A percentile compares a stretch with the other conserved stretches of the same genome.
Conservation (phyloP, 2,329 filamentous ascomycete species). For the Periconia sp. region DNA sequence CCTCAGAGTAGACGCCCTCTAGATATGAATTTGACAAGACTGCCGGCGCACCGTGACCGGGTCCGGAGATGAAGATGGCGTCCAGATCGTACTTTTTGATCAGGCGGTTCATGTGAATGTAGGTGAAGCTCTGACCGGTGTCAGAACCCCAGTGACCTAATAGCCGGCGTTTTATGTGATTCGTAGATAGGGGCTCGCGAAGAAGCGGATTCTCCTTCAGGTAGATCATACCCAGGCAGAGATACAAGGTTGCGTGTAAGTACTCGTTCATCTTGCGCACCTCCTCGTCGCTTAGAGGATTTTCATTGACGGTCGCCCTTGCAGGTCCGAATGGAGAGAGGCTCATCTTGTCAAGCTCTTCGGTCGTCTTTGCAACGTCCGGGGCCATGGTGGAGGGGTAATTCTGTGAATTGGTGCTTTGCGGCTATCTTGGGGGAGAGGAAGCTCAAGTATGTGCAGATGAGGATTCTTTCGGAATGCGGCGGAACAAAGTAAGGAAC, state of each 20-base stretch:
- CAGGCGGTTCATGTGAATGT: constrained; percentile 80
- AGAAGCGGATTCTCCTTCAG: constrained; percentile 76
- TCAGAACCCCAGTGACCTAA: constrained; percentile 82
- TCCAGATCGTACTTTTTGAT: constrained; percentile 82
- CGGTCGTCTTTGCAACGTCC: constrained; percentile 29
- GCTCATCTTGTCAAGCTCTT: constrained; percentile 38
- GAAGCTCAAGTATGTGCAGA: no score
- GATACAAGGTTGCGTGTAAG: constrained; percentile 76
- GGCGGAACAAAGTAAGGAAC: no score
- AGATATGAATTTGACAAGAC: constrained; percentile 78
- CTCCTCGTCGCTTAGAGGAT: constrained; percentile 69
- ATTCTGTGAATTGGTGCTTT: no score
- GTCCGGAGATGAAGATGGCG: constrained; percentile 75
- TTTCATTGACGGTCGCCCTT: constrained; percentile 67
- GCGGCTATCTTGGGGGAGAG: no score
- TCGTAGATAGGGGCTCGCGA: constrained; percentile 68
- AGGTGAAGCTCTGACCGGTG: constrained; percentile 81
- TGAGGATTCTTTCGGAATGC: no score
- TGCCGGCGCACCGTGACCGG: constrained; percentile 78
- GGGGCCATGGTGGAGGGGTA: constrained; percentile 21
- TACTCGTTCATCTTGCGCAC: constrained; percentile 73
- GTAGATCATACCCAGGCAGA: constrained; percentile 82
- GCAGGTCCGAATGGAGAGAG: constrained; percentile 69
- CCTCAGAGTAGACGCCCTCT: constrained; percentile 77
- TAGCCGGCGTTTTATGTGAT: constrained; percentile 76